Conservation (phyloP, 768 basidiomycete genomes). For the Hypholoma fasciculare region DNA sequence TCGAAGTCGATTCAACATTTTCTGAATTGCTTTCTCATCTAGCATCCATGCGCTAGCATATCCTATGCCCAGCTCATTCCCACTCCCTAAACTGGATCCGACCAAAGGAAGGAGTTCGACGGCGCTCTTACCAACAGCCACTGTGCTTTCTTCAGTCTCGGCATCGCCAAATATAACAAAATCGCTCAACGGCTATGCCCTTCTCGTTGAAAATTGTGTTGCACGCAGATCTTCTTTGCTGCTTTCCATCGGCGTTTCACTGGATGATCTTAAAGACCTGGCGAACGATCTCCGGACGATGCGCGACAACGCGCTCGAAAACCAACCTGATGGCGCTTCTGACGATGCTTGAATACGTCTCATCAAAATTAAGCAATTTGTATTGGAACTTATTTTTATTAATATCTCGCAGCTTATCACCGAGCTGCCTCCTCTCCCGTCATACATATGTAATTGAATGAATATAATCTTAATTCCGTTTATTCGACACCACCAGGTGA, state of each 20-base stretch:
- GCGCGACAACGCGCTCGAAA: conserved; percentile 41
- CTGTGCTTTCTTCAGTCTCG: conserved; percentile 46
- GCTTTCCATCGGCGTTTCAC: conserved; percentile 38
- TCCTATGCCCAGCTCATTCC: conserved; percentile 63
- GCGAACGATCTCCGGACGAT: conserved; percentile 60
- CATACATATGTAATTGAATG: neutral
- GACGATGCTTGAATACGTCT: neutral
- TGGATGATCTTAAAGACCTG: conserved; percentile 59
- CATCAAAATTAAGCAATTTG: neutral
- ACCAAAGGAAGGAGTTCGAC: neutral
- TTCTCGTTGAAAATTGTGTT: conserved; percentile 44
- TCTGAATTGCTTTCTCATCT: conserved; percentile 8
- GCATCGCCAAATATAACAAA: conserved; percentile 37
- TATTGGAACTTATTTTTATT: neutral
- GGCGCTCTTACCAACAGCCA: neutral
- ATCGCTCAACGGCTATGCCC: conserved; percentile 53
- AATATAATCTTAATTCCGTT: neutral
- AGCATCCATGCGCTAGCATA: conserved; percentile 54
- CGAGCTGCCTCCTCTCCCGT: neutral
- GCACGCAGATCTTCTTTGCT: conserved; percentile 29
- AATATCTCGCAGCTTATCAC: neutral
- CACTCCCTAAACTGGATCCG: conserved; percentile 22
- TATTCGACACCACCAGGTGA: neutral
- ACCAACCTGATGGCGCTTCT: neutral
- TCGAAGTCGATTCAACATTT: neutral